Evolutionary conservation across 257 asterid genomes (phyloP), one percentile per base, ranked within the genome.

Genomic region (Penstemon eatonii): DNA sequence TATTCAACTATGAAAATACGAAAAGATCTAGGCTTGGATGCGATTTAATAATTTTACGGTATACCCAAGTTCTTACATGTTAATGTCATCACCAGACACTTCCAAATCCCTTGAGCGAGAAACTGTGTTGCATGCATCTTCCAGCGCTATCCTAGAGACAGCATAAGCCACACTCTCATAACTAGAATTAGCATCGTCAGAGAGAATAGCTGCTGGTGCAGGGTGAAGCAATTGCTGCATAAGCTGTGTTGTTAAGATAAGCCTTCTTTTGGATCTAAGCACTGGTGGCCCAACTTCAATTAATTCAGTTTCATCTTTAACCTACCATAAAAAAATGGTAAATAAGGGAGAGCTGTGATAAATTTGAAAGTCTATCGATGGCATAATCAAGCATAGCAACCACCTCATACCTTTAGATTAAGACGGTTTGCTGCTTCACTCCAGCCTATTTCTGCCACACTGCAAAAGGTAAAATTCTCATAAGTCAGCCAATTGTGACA

Each of bases 211-310:
- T 53, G 79, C 77, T 18, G 86, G 86, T 13, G 90, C 84, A 71
- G 93, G 89, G 65, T 64, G 71, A 83, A 91, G 56, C 58, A 91
- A 71, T 69, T 89, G 93, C 84, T 91, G 96, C 94, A 86, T 87
- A 72, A 91, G 98, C 67, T 84, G 96, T 37, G 92, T 81, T 45
- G 96, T 77, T 81, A 85, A 73, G 53, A 76, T 59, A 80, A 91
- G 88, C 83, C 98, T 84, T 84, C 87, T 84, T 78, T 77, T 87
- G 67, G 90, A 82, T 79, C 76, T 83, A 72, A 74, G 75, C 74
- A 71, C 41, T 49, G 73, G 84, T 50, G 75, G 75, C 67, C 82
- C 90, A 74, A 81, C 91, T 68, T 87, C 94, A 72, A 65, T 79
- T 38, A 81, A 74, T 57, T 84, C 92, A 58, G 74, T 61, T 18